Evolutionary conservation across 768 basidiomycete species (phyloP), one percentile per base, ranked within the genome.

Genomic region (Kwoniella sp.): DNA sequence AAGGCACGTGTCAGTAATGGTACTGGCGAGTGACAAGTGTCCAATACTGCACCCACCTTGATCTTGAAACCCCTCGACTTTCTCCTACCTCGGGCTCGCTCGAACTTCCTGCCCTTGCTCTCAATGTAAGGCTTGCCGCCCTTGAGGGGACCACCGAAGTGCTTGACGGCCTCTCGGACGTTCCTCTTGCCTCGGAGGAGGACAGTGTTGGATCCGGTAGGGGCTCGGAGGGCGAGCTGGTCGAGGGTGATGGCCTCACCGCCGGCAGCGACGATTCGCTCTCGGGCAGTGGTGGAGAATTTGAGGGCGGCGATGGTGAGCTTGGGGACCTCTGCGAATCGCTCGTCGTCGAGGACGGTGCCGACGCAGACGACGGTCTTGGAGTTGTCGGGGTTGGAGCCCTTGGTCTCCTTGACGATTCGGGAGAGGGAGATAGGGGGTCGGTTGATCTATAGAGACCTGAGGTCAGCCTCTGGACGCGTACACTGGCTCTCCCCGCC

Each of bases 71-170:
- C 72, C 53, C 57, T 62, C 23, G 67, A 69, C 69, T 89, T 88
- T 87, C 93, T 84, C 83, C 93, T 88, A 81, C 93, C 93, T 84
- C 93, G 92, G 76, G 79, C 93, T 74, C 85, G 85, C 81, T 99
- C 93, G 86, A 95, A 93, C 78, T 95, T 96, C 83, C 92, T 88
- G 59, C 95, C 93, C 80, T 93, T 95, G 75, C 89, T 91, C 70
- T 79, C 80, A 40, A 91, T 88, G 80, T 90, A 87, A 41, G 95
- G 95, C 80, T 92, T 95, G 82, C 93, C 96, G 85, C 95, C 80
- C 79, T 96, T 89, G 85, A 92, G 89, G 50, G 91, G 91, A 62
- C 86, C 83, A 78, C 93, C 93, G 76, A 96, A 96, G 83, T 98
- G 93, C 77, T 89, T 91, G 80, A 87, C 84, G 44, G 91, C 88